These are phyloP conservation scores for Wakefieldia striispora DNA, from an alignment of 768 basidiomycete species.

Conservation along the genomic window DNA sequence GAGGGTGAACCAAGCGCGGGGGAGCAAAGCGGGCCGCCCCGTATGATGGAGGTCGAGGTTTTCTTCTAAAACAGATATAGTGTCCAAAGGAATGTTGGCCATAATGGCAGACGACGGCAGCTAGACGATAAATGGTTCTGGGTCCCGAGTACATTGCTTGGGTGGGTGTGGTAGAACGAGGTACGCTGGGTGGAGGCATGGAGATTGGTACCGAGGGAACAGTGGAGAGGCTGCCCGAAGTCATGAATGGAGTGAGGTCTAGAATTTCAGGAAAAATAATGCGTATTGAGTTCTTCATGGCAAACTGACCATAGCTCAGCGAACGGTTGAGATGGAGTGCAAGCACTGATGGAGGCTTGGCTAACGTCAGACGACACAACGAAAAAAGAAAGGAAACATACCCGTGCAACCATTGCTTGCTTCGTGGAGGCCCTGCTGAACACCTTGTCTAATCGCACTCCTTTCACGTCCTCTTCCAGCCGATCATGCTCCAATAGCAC, in stretches of 20 bases:
- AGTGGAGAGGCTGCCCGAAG: constrained; percentile 73
- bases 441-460: constrained; percentile 76
- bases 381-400: constrained; percentile 27
- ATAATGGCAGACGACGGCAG: constrained; percentile 88
- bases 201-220: constrained; percentile 72
- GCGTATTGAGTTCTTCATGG: constrained; percentile 80
- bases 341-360: constrained; percentile 80
- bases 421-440: constrained; percentile 76
- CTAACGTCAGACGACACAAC: constrained; percentile 16
- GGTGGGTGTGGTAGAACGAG: constrained; percentile 55
- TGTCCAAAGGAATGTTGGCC: constrained; percentile 93
- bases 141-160: constrained; percentile 49
- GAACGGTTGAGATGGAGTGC: constrained; percentile 92
- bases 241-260: constrained; percentile 86
- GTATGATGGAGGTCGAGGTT: constrained; percentile 53
- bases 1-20: constrained; percentile 39
- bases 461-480: constrained; percentile 83
- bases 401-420: constrained; percentile 89
- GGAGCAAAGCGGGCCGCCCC: constrained; percentile 40
- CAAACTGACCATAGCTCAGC: constrained; percentile 70
- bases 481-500: constrained; percentile 67
- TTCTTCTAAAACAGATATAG: constrained; percentile 88
- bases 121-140: constrained; percentile 81
- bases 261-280: constrained; percentile 85
- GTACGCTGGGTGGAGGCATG: constrained; percentile 47